Evolutionary conservation across 2,329 filamentous ascomycete species (phyloP), one percentile per base, ranked within the genome.

Genomic region (Arachnomyces sp.): DNA sequence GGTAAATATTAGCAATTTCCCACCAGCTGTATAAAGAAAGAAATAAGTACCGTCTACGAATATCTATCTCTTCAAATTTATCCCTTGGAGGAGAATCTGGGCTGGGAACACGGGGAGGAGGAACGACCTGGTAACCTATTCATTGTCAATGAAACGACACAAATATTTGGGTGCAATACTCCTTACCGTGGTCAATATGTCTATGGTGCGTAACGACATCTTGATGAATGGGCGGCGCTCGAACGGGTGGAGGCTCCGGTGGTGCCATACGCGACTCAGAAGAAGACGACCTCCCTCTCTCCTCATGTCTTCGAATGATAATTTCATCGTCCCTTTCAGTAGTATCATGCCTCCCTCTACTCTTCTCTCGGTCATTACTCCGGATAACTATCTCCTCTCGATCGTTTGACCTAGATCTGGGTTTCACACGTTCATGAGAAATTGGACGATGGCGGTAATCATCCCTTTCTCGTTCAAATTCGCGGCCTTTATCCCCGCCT

Each of bases 121-220:
- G 54, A 21, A 34, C 31, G 9, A 38, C 36, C 29, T 55, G 50
- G 32, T 47, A 60, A 14, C 53, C 60, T 62, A 34, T 25, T 17
- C 3, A 7, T 15, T 13, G 30, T 36, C 14, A 43, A 13, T 28
- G 12, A 4, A 21, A 15, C 7, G 31, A 4, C 14, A 17, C 11
- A 8, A 12, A 12, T 28, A 7, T n/a, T n/a, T n/a, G 18, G 63
- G 39, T 63, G 62, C 56, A 56, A 11, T 9, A n/a, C 6, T 5
- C 31, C 51, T 39, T 49, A 86, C 85, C 88, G 64, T 94, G 86
- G 56, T 94, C 85, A 52, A 93, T 83, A 56, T 90, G 84, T 43
- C 82, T 77, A 59, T 92, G 90, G 63, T 92, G 86, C 0, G 86
- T 93, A 49, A 93, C 89, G 43, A 94, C 80, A 57, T 95, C 86